These are phyloP conservation scores for Flagelloscypha sp. DNA, from an alignment of 768 basidiomycete species.

Conservation along the genomic window DNA sequence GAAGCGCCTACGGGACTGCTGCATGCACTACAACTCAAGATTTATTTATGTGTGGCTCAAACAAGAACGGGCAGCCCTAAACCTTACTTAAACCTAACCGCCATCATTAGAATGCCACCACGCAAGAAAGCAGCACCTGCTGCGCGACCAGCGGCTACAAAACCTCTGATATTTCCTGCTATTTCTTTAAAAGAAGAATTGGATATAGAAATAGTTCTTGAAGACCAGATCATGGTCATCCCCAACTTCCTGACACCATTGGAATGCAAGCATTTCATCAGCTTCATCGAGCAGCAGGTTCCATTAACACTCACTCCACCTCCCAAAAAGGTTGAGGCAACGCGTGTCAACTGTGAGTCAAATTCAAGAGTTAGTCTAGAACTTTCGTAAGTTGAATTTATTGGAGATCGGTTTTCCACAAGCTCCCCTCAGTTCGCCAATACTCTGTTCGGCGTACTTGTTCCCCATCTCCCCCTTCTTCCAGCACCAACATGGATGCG, in stretches of 20 bases:
- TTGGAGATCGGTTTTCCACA: constrained; percentile 53
- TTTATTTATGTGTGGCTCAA: no score
- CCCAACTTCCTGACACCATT: constrained; percentile 46
- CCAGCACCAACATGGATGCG: constrained; percentile 21
- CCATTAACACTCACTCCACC: constrained; percentile 62
- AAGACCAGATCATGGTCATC: constrained; percentile 58
- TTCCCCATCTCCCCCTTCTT: constrained; percentile 51
- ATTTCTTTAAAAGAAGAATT: constrained; percentile 37
- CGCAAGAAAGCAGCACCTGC: no score
- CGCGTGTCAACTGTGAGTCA: constrained; percentile 54
- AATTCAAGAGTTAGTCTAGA: background rate
- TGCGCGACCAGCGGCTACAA: no score
- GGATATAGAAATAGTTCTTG: constrained; percentile 38
- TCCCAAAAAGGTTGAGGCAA: constrained; percentile 66
- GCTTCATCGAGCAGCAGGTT: constrained; percentile 51
- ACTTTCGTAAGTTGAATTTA: background rate
- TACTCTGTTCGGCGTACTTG: constrained; percentile 38
- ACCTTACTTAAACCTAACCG: no score
- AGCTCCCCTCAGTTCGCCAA: constrained; percentile 51
- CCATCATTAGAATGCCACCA: no score
- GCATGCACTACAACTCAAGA: no score
- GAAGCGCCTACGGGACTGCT: no score
- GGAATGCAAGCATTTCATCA: constrained; percentile 54
- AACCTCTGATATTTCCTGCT: constrained; percentile 30
- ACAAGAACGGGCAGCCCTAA: no score